Percentiles rank a stretch among this genome's conserved stretches.
Evolutionary conservation across 2,329 filamentous ascomycete species (phyloP).

Genomic region (Paracoccidioides brasiliensis): DNA sequence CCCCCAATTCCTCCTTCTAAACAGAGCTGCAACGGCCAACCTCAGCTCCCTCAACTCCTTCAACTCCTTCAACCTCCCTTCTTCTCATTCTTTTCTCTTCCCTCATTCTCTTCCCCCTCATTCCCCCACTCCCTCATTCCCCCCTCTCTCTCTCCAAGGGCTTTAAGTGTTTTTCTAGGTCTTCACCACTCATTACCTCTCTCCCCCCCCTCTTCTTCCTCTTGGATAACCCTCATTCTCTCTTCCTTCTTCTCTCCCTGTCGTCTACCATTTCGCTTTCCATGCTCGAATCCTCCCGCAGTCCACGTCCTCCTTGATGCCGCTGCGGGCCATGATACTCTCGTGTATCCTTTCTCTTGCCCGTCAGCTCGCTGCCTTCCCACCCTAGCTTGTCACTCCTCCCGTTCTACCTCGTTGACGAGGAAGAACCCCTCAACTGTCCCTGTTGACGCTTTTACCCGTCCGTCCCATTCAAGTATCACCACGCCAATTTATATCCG

Average conservation of each 20-base stretch:
- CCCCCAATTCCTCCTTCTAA: not conserved
- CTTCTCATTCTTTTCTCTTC: not conserved
- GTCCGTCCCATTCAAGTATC: constrained; percentile 13
- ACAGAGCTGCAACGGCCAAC: too few species aligned
- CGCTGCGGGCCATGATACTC: constrained; percentile 5
- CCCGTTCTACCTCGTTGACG: constrained; percentile 1
- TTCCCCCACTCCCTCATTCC: not conserved
- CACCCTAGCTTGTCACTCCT: not conserved
- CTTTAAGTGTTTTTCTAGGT: not conserved
- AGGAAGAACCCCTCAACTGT: constrained; percentile 1
- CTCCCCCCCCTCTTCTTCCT: constrained; percentile 7
- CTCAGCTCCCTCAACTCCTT: not conserved
- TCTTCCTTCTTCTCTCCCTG: constrained; percentile 1
- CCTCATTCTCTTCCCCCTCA: not conserved
- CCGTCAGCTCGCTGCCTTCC: not conserved
- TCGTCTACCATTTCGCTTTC: not conserved
- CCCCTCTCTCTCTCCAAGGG: not conserved
- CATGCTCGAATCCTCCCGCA: not conserved
- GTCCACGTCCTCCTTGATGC: constrained; percentile 3
- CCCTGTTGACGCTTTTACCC: constrained; percentile 3
- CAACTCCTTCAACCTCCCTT: not conserved
- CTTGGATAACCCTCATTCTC: not conserved
- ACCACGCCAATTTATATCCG: constrained; percentile 17
- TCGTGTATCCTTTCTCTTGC: not conserved
- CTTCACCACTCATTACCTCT: not conserved